These are phyloP conservation scores for Euphorbia lathyris DNA, from an alignment of 345 rosid species.

Conservation along the genomic window DNA sequence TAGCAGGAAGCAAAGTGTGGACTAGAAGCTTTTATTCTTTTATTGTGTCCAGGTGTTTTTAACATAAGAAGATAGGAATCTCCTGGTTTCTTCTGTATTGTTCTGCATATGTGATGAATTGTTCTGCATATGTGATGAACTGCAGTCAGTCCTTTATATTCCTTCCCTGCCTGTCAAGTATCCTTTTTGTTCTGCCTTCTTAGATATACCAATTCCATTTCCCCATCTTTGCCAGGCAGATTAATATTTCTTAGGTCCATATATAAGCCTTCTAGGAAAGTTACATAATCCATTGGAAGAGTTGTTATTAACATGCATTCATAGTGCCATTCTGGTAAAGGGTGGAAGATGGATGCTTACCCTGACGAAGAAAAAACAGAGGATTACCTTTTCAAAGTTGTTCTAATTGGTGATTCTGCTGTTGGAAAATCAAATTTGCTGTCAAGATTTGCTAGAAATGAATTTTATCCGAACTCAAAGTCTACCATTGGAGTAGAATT, in stretches of 20 bases:
- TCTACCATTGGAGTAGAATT: constrained; percentile 98
- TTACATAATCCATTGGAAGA: constrained; percentile 12
- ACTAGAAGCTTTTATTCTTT: constrained; percentile 22
- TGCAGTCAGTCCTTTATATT: constrained; percentile 27
- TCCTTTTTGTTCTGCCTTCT: constrained; percentile 31
- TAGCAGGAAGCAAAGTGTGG: constrained; percentile 23
- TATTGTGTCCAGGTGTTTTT: constrained; percentile 10
- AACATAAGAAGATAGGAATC: constrained; percentile 36
- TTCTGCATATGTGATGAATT: constrained; percentile 17
- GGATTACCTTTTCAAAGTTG: constrained; percentile 96
- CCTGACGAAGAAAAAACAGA: constrained; percentile 74
- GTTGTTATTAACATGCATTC: constrained; percentile 36
- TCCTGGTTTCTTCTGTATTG: constrained; percentile 12
- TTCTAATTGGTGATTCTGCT: constrained; percentile 90
- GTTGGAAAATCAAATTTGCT: constrained; percentile 97
- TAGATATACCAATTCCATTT: constrained; percentile 27
- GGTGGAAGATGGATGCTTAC: constrained; percentile 64
- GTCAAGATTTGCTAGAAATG: constrained; percentile 95
- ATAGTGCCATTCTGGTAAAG: constrained; percentile 35
- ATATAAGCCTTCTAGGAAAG: constrained; percentile 15
- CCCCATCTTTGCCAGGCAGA: constrained; percentile 20
- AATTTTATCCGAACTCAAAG: constrained; percentile 89
- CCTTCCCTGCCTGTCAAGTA: constrained; percentile 41
- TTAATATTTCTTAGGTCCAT: constrained; percentile 21
- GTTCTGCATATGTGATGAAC: constrained; percentile 17